These are phyloP conservation scores for Adansonia digitata DNA, from an alignment of 345 rosid genomes.

Conservation along the genomic window DNA sequence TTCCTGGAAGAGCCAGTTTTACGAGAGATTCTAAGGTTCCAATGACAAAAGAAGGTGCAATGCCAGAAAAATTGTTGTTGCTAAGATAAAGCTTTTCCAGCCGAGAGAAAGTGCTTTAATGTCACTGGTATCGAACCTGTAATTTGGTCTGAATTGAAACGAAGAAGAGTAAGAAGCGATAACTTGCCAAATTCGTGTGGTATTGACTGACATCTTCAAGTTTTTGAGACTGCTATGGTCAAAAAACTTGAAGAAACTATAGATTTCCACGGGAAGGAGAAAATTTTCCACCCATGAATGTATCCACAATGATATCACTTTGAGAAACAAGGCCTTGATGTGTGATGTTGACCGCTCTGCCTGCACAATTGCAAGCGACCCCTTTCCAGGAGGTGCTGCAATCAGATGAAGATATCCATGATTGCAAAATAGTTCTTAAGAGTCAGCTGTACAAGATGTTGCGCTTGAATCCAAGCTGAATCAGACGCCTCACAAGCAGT, in stretches of 20 bases:
- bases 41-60: conserved; percentile 18
- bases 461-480: conserved; percentile 41
- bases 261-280: conserved; percentile 49
- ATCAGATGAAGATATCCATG: conserved; percentile 41
- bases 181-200: conserved; percentile 43
- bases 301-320: conserved; percentile 32
- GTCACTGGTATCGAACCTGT: conserved; percentile 38
- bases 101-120: conserved; percentile 24
- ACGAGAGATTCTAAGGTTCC: conserved; percentile 24
- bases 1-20: conserved; percentile 47
- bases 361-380: conserved; percentile 33
- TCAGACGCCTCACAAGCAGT: no score
- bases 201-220: conserved; percentile 39
- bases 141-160: conserved; percentile 42
- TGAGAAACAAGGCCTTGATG: conserved; percentile 31
- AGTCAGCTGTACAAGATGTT: conserved; percentile 48
- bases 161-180: conserved; percentile 21
- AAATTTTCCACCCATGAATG: conserved; percentile 44
- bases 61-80: conserved; percentile 32
- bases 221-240: conserved; percentile 50
- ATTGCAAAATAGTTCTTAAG: conserved; percentile 36
- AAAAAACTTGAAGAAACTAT: conserved; percentile 34
- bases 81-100: conserved; percentile 35
- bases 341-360: conserved; percentile 42
- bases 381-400: conserved; percentile 58